Conservation (phyloP, 1,139 yeast species). For the Diutina neorugosa region DNA sequence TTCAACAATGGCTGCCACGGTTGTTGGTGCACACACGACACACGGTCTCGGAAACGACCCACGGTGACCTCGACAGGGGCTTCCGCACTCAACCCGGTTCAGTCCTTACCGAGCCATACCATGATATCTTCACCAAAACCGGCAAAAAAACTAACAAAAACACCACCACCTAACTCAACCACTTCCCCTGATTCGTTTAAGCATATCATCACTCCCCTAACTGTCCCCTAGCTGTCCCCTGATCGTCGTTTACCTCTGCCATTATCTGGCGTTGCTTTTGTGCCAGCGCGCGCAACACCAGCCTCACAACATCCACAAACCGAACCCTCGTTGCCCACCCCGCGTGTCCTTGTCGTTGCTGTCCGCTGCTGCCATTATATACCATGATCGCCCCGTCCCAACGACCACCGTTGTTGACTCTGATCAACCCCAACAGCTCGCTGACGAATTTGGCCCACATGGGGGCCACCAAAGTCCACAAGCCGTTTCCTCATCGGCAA, state of each 20-base stretch:
- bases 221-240: background rate
- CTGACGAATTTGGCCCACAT: constrained; percentile 9
- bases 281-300: background rate
- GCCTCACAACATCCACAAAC: background rate
- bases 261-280: background rate
- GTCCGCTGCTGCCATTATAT: constrained; percentile 8
- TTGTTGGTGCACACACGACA: background rate
- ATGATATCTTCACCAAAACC: background rate
- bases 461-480: constrained; percentile 6
- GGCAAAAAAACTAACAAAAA: background rate
- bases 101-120: background rate
- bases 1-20: background rate
- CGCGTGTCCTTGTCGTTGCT: constrained; percentile 5
- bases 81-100: background rate
- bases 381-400: constrained; percentile 8
- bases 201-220: background rate
- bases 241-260: background rate
- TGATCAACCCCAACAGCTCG: constrained; percentile 14
- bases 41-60: background rate
- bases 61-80: background rate
- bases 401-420: constrained; percentile 9
- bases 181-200: too few relatives aligned
- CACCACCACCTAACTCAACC: too few relatives aligned
- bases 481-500: constrained; percentile 8
- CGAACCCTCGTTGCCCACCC: background rate